phyloP scores from a whole-genome alignment of 2,329 filamentous ascomycete species.

The Arachnomyces sp. region DNA sequence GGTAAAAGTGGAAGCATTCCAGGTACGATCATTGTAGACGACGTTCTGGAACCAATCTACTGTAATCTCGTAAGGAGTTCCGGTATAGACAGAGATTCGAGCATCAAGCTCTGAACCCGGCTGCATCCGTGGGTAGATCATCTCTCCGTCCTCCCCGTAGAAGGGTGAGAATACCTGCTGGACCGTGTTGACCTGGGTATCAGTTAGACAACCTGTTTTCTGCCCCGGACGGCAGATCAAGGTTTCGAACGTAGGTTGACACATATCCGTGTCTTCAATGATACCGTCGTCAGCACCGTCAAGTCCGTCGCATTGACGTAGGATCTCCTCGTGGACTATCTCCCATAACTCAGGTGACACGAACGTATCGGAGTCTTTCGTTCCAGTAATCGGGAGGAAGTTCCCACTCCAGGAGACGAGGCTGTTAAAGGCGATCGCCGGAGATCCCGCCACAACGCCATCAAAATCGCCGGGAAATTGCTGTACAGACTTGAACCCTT shows the following conservation, averaged over 20 bases:
- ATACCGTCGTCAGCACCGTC: slow-evolving; percentile 23
- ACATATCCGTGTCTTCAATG: slow-evolving; percentile 31
- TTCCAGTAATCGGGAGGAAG: slow-evolving; percentile 35
- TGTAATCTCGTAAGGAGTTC: slow-evolving; percentile 30
- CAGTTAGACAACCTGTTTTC: slow-evolving; percentile 22
- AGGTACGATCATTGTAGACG: slow-evolving; percentile 34
- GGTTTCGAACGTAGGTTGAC: slow-evolving; percentile 24
- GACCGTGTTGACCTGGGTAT: slow-evolving; percentile 23
- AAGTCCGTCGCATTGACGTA: slow-evolving; percentile 18
- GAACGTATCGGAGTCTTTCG: slow-evolving; percentile 25
- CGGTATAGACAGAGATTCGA: slow-evolving; percentile 27
- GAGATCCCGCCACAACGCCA: slow-evolving; percentile 40
- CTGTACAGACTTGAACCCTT: slow-evolving; percentile 41
- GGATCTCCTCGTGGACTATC: slow-evolving; percentile 28
- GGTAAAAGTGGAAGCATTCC: slow-evolving; percentile 31
- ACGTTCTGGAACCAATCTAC: slow-evolving; percentile 40
- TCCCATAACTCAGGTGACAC: slow-evolving; percentile 24
- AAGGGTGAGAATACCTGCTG: slow-evolving; percentile 25
- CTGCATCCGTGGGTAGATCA: slow-evolving; percentile 30
- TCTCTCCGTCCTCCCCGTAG: slow-evolving; percentile 23
- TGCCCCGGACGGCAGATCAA: slow-evolving; percentile 22
- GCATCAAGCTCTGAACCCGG: slow-evolving; percentile 24
- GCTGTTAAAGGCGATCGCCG: slow-evolving; percentile 37
- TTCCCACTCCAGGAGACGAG: slow-evolving; percentile 37
- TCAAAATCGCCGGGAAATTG: slow-evolving; percentile 43